Conservation (phyloP, 352 stramenopile species). For the Aphanomyces invadans region DNA sequence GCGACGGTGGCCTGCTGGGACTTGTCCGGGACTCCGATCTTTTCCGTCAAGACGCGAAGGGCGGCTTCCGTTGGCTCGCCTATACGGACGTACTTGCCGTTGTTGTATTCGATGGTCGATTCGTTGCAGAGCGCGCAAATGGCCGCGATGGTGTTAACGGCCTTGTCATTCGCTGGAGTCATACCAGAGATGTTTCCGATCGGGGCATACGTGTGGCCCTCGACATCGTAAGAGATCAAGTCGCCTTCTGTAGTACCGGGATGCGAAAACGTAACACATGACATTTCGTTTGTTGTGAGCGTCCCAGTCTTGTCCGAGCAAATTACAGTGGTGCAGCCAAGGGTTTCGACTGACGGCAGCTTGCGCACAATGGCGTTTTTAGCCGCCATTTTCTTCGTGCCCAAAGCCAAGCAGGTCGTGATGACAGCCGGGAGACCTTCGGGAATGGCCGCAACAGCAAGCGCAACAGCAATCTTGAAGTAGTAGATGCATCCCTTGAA, state of each 20-base stretch:
- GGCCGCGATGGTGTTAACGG: conserved; percentile 77
- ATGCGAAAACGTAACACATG: conserved; percentile 72
- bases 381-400: conserved; percentile 95
- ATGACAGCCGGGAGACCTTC: conserved; percentile 98
- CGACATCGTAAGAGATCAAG: conserved; percentile 85
- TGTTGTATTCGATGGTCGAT: conserved; percentile 83
- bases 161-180: conserved; percentile 52
- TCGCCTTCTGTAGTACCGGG: conserved; percentile 54
- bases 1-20: conserved; percentile 56
- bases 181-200: conserved; percentile 50
- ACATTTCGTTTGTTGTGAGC: conserved; percentile 99
- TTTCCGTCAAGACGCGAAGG: conserved; percentile 91
- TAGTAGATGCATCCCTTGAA: conserved; percentile 98
- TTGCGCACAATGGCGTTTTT: conserved; percentile 98
- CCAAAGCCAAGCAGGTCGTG: conserved; percentile 94
- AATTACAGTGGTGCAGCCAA: conserved; percentile 94
- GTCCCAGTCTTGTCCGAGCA: conserved; percentile 93
- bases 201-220: conserved; percentile 91
- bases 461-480: conserved; percentile 97
- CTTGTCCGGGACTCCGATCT: conserved; percentile 85
- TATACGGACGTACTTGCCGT: conserved; percentile 84
- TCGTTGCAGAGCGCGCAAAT: conserved; percentile 97
- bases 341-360: conserved; percentile 95
- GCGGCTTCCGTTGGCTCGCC: conserved; percentile 97
- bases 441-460: conserved; percentile 98